Evolutionary conservation across 2,329 filamentous ascomycete species (phyloP).

Genomic region (Botryosphaeria agaves): DNA sequence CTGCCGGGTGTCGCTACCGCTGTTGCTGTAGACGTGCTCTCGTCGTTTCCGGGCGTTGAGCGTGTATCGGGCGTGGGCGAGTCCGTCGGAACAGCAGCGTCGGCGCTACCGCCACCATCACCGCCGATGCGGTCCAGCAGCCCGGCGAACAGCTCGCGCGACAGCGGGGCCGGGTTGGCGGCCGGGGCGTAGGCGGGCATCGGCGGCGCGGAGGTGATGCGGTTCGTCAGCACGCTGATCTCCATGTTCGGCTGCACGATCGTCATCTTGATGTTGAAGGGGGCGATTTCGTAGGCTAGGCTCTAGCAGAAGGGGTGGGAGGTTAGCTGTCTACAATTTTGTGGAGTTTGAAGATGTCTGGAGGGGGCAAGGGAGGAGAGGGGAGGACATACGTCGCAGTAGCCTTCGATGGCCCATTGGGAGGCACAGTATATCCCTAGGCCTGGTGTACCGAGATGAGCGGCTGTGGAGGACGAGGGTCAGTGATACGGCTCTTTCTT

Average conservation of each 20-base stretch:
- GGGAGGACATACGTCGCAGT: no score
- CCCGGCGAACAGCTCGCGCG: conserved; percentile 66
- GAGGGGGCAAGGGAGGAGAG: no score
- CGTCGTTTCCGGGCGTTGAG: no score
- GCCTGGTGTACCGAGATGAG: conserved; percentile 82
- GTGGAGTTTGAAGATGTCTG: background rate
- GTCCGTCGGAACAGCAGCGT: conserved; percentile 15
- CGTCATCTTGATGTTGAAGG: conserved; percentile 92
- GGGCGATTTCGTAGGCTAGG: conserved; percentile 83
- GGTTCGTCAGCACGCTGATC: conserved; percentile 72
- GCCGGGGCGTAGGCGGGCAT: conserved; percentile 52
- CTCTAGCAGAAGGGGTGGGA: no score
- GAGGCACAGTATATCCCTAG: conserved; percentile 83
- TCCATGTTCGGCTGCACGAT: conserved; percentile 94
- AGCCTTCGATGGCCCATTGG: conserved; percentile 89
- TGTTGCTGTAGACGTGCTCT: conserved; percentile 8
- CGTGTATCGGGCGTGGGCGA: no score
- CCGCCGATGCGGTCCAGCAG: conserved; percentile 63
- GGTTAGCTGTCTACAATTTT: conserved; percentile 4
- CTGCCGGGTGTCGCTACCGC: conserved; percentile 12
- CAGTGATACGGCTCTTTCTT: conserved; percentile 1
- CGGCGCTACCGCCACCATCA: conserved; percentile 22
- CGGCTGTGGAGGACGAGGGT: conserved; percentile 38
- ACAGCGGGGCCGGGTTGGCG: conserved; percentile 58
- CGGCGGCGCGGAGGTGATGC: conserved; percentile 67